A percentile compares a stretch with the other conserved stretches of the same genome.
Conservation (phyloP, 1,284 basidiomycete species). For the Filobasidium uniguttulatum region DNA sequence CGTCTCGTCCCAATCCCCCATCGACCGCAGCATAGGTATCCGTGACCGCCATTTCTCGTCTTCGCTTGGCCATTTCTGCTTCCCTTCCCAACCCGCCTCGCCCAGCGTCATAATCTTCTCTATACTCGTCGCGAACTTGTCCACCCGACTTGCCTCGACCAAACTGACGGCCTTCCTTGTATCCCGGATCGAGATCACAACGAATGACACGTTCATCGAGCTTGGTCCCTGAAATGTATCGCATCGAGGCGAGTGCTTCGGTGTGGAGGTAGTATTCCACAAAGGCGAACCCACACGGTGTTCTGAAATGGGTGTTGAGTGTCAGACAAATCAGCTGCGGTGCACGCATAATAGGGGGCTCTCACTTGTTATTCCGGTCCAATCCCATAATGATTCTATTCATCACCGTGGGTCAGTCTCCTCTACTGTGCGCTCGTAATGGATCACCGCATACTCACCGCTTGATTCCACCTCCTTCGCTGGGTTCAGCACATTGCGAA, state of each 20-base stretch:
- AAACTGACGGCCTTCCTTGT: conserved; percentile 92
- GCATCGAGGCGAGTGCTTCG: conserved; percentile 84
- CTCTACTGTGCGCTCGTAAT: not conserved
- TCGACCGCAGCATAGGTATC: conserved; percentile 77
- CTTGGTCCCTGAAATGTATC: conserved; percentile 91
- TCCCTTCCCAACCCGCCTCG: conserved; percentile 83
- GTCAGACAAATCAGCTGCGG: not conserved
- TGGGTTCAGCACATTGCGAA: conserved; percentile 73
- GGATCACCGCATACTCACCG: conserved; percentile 37
- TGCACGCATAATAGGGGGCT: not conserved
- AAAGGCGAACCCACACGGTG: conserved; percentile 98
- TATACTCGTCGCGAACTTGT: conserved; percentile 88
- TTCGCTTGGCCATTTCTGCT: conserved; percentile 48
- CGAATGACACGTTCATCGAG: conserved; percentile 98
- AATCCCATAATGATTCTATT: conserved; percentile 88
- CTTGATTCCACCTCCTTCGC: conserved; percentile 90
- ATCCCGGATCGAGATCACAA: conserved; percentile 96
- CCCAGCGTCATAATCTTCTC: conserved; percentile 92
- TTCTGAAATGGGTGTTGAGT: conserved; percentile 42
- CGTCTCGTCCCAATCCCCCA: conserved; percentile 63
- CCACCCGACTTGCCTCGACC: conserved; percentile 94
- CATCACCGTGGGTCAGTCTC: not conserved
- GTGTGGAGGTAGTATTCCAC: conserved; percentile 96
- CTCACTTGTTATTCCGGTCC: conserved; percentile 79
- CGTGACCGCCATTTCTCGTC: conserved; percentile 56